Evolutionary conservation across 1,284 basidiomycete species (phyloP).

Genomic region (Blastosporella zonata): DNA sequence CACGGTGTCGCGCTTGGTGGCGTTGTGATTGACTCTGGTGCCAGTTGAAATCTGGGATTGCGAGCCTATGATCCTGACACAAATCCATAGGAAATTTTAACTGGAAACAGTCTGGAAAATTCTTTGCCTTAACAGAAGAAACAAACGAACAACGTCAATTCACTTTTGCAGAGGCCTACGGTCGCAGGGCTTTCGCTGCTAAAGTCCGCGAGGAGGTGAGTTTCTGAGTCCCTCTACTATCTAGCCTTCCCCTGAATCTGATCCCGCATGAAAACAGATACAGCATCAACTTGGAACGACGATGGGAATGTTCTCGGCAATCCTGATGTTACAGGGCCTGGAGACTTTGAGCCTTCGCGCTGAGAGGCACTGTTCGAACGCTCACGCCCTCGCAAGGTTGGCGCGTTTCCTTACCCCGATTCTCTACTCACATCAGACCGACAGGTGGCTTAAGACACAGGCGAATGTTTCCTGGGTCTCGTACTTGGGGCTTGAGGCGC

Average conservation of each 20-base stretch:
- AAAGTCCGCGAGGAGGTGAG: conserved; percentile 60
- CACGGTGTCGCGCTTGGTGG: conserved; percentile 88
- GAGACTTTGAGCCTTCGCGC: conserved; percentile 84
- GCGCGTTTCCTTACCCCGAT: conserved; percentile 12
- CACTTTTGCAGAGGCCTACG: conserved; percentile 48
- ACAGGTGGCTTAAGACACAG: conserved; percentile 51
- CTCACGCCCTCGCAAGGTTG: conserved; percentile 67
- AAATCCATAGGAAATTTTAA: conserved; percentile 68
- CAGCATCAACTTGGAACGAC: not conserved
- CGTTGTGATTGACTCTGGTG: conserved; percentile 77
- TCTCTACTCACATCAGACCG: not conserved
- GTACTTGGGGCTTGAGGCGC: conserved; percentile 55
- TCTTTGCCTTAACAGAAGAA: conserved; percentile 81
- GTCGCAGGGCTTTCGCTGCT: conserved; percentile 66
- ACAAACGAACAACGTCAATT: conserved; percentile 80
- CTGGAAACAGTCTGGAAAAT: conserved; percentile 77
- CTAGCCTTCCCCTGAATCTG: not conserved
- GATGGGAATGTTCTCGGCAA: conserved; percentile 57
- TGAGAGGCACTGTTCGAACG: conserved; percentile 75
- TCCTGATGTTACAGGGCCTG: conserved; percentile 79
- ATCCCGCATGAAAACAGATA: conserved; percentile 24
- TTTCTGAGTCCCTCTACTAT: not conserved
- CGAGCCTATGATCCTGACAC: not conserved
- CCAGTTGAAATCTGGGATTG: conserved; percentile 3
- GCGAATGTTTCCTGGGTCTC: conserved; percentile 49